These are phyloP conservation scores for Fusarium illudens DNA, from an alignment of 2,329 filamentous ascomycete genomes.

Conservation along the genomic window DNA sequence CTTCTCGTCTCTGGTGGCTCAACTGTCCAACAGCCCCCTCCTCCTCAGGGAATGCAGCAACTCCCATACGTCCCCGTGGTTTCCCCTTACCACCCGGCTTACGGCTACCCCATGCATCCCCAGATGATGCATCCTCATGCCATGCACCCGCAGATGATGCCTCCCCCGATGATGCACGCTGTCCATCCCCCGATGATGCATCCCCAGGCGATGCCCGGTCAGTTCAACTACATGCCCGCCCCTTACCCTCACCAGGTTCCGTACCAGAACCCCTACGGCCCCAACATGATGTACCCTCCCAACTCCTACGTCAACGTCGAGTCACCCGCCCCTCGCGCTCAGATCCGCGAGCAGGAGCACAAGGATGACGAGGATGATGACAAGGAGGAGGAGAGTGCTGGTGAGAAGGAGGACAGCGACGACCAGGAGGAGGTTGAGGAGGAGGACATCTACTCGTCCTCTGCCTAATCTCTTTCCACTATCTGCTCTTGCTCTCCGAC, in stretches of 20 bases:
- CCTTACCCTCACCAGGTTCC: neutral
- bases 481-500: neutral
- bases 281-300: neutral
- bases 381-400: neutral
- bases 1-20: neutral
- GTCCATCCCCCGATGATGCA: neutral
- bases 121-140: neutral
- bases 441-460: too few species aligned
- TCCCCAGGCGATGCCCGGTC: neutral
- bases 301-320: neutral
- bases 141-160: neutral
- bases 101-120: slow-evolving; percentile 2
- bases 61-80: neutral
- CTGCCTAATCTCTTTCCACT: neutral
- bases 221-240: slow-evolving; percentile 4
- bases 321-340: neutral
- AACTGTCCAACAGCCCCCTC: neutral
- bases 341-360: neutral
- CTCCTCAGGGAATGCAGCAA: neutral
- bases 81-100: neutral
- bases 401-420: neutral
- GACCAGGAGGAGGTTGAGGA: neutral
- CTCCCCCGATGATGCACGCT: neutral
- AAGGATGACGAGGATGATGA: neutral
- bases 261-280: neutral